Percentiles rank a stretch among this genome's conserved stretches.
Evolutionary conservation across 441 rosid species (phyloP).

Genomic region (Corymbia citriodora): DNA sequence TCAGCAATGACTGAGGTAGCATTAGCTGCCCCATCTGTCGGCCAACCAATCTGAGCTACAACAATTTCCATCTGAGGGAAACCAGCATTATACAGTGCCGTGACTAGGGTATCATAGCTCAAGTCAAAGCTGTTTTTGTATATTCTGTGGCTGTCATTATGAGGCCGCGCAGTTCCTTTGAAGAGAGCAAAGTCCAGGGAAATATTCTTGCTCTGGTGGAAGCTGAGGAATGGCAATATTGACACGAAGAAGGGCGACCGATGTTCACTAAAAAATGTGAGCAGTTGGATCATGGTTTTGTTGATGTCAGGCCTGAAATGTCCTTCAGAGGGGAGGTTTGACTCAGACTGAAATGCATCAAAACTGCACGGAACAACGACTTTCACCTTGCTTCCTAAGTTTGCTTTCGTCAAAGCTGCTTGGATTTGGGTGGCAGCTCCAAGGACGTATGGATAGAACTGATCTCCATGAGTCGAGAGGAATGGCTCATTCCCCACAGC

Average conservation of each 20-base stretch:
- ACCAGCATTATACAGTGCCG: slow-evolving; percentile 56
- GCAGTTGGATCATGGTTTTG: slow-evolving; percentile 78
- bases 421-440: slow-evolving; percentile 79
- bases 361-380: slow-evolving; percentile 80
- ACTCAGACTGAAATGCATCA: slow-evolving; percentile 57
- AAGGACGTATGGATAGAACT: slow-evolving; percentile 55
- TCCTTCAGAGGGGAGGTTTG: slow-evolving; percentile 62
- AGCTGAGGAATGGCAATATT: slow-evolving; percentile 54
- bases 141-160: slow-evolving; percentile 38
- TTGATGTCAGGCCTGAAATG: slow-evolving; percentile 72
- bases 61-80: slow-evolving; percentile 56
- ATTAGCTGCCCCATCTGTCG: slow-evolving; percentile 78
- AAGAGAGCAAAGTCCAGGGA: slow-evolving; percentile 70
- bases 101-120: slow-evolving; percentile 54
- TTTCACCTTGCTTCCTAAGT: slow-evolving; percentile 56
- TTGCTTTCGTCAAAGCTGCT: slow-evolving; percentile 58
- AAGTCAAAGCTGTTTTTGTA: slow-evolving; percentile 78
- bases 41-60: slow-evolving; percentile 82
- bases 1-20: slow-evolving; percentile 52
- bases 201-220: slow-evolving; percentile 59
- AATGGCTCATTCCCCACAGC: slow-evolving; percentile 89
- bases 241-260: slow-evolving; percentile 68
- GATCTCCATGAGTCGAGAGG: slow-evolving; percentile 50
- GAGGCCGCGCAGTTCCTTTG: slow-evolving; percentile 44
- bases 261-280: slow-evolving; percentile 55